A percentile compares a stretch with the other conserved stretches of the same genome.
These are phyloP conservation scores for Rubus parviflorus DNA, from an alignment of 306 rosid genomes.

Conservation along the genomic window DNA sequence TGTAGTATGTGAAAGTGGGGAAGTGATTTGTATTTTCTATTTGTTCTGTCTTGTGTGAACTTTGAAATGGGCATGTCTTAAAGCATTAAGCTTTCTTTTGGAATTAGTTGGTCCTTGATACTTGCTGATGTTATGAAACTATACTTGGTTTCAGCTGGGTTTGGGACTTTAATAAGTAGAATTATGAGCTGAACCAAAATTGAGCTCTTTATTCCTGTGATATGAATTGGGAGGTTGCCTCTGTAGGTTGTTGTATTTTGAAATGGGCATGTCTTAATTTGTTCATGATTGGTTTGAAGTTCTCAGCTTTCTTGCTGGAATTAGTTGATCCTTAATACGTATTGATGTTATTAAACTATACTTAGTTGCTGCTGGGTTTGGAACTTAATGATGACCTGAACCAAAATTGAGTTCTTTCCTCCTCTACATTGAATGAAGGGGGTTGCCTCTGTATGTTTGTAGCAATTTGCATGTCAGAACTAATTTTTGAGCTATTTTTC, in stretches of 20 bases:
- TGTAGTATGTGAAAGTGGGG: neutral
- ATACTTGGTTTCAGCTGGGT: neutral
- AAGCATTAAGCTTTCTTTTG: neutral
- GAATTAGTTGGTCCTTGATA: neutral
- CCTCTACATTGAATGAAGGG: neutral
- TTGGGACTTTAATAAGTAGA: neutral
- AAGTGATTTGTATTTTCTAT: neutral
- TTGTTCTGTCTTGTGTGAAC: neutral
- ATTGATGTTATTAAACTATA: neutral
- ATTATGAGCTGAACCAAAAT: neutral
- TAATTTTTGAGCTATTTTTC: constrained; percentile 27
- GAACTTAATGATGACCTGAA: constrained; percentile 3
- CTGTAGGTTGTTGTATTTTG: too few species aligned
- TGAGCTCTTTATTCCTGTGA: neutral
- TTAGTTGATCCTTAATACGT: neutral
- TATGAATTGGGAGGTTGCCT: neutral
- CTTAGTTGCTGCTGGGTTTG: neutral
- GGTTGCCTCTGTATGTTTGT: constrained; percentile 1
- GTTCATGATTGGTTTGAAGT: neutral
- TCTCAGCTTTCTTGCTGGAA: neutral
- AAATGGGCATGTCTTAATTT: neutral
- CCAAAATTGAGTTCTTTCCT: neutral
- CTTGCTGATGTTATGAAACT: neutral
- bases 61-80: neutral
- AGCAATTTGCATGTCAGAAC: neutral